These are phyloP conservation scores for Podochytrium sp. DNA, from an alignment of 192 early-diverging fungal species.

Conservation along the genomic window DNA sequence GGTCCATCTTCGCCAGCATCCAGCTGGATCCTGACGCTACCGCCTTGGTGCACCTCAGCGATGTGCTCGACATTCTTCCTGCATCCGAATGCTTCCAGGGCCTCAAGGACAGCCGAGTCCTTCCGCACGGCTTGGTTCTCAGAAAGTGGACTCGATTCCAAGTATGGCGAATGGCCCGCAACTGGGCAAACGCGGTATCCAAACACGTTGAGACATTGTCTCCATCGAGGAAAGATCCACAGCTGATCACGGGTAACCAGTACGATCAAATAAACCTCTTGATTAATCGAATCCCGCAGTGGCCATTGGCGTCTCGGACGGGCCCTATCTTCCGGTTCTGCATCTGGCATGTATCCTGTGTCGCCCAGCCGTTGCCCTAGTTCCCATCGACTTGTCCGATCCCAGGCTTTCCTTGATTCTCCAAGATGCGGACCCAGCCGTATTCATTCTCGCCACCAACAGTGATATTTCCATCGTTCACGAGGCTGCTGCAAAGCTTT, in stretches of 20 bases:
- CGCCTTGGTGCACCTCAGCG: neutral
- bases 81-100: no score
- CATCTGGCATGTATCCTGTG: constrained; percentile 14
- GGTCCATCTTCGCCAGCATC: neutral
- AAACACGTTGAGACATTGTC: no score
- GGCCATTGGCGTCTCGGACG: constrained; percentile 13
- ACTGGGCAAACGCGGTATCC: neutral
- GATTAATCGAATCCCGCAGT: neutral
- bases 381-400: constrained; percentile 41
- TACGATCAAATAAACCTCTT: neutral
- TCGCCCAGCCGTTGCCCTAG: constrained; percentile 1
- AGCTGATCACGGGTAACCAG: no score
- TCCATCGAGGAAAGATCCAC: no score
- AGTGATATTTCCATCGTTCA: neutral
- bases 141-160: neutral
- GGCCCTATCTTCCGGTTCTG: constrained; percentile 17
- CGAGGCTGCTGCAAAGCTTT: neutral
- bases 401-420: constrained; percentile 41
- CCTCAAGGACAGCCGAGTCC: neutral
- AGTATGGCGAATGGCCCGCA: neutral
- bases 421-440: constrained; percentile 34
- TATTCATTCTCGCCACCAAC: constrained; percentile 11
- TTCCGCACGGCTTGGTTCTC: neutral
- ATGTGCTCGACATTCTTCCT: neutral
- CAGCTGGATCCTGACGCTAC: neutral